Conservation (phyloP, 164 flowering plant genomes). For the Litsea cubeba region DNA sequence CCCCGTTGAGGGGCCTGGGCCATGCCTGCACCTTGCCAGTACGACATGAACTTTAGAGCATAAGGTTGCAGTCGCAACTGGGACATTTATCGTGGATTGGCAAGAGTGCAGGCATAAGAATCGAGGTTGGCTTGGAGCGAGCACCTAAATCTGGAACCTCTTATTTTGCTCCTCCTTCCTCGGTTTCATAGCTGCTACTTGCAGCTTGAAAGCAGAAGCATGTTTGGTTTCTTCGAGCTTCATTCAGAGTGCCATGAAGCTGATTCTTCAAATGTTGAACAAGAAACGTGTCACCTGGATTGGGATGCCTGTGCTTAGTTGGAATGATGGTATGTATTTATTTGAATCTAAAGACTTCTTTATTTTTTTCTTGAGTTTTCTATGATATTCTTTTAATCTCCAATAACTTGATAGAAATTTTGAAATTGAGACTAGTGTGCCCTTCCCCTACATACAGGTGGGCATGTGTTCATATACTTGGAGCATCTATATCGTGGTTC, state of each 20-base stretch:
- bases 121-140: slow-evolving; percentile 36
- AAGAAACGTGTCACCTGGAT: slow-evolving; percentile 11
- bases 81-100: slow-evolving; percentile 22
- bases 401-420: no score
- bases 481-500: no score
- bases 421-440: no score
- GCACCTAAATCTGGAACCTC: slow-evolving; percentile 4
- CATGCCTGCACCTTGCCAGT: slow-evolving; percentile 87
- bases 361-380: background rate
- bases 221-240: slow-evolving; percentile 7
- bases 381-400: no score
- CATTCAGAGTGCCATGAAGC: slow-evolving; percentile 21
- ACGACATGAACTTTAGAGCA: slow-evolving; percentile 8
- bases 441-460: no score
- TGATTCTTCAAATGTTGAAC: slow-evolving; percentile 12
- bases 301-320: slow-evolving; percentile 12
- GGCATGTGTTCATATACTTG: no score
- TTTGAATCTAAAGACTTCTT: background rate
- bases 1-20: slow-evolving; percentile 99
- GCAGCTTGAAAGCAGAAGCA: slow-evolving; percentile 21
- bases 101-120: slow-evolving; percentile 71
- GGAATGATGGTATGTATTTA: slow-evolving; percentile 19
- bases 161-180: slow-evolving; percentile 22
- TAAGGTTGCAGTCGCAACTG: slow-evolving; percentile 9
- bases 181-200: slow-evolving; percentile 35